Base-by-base conservation (phyloP, 192 early-diverging fungal genomes). In the Coemansia sp. region DNA sequence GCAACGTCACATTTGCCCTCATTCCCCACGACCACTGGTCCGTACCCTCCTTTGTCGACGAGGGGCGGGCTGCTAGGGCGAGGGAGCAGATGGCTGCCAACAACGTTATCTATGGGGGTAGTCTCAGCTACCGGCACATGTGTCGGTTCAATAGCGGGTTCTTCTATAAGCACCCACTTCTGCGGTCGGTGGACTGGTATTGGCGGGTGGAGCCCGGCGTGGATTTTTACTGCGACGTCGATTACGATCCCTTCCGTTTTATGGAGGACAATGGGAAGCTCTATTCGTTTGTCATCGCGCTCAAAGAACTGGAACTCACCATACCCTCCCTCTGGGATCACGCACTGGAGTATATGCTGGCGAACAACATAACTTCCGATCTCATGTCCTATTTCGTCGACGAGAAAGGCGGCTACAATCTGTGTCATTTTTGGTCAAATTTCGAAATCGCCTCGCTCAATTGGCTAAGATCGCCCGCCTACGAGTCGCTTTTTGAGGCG, bases 161-260 rank as follows among this genome's bases (percentile, higher is more conserved):
- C 53, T 77, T 80, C 59, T 90, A 85, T 74, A 75, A 87, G 53
- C 94, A 94, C 62, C 89, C 90, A 29, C 74, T 93, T 3, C 75
- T 91, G 59, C 72, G 78, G 33, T 63, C 85, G 39, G 91, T 88
- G 46, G 91, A 94, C 66, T 96, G 88, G 78, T 96, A 94, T 73
- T 96, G 94, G 94, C 85, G 94, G 2, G 85, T 96, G 11, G 94
- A 96, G 70, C 94, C 94, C 1, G 88, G 86, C 29, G 94, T 94
- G 2, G 77, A 89, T 54, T 96, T 88, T 68, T 88, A 84, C 75
- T 96, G 94, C 68, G 88, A 93, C 63, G 68, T 96, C 8, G 82
- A 88, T 51, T 90, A 93, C 73, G 94, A 96, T 70, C 91, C 92
- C 9, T 96, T 96, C 71, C 63, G 74, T 41, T 94, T 73, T 64